A percentile compares a stretch with the other conserved stretches of the same genome.
phyloP scores from a whole-genome alignment of 139 green algal species.

The Mesotaenium endlicherianum region DNA sequence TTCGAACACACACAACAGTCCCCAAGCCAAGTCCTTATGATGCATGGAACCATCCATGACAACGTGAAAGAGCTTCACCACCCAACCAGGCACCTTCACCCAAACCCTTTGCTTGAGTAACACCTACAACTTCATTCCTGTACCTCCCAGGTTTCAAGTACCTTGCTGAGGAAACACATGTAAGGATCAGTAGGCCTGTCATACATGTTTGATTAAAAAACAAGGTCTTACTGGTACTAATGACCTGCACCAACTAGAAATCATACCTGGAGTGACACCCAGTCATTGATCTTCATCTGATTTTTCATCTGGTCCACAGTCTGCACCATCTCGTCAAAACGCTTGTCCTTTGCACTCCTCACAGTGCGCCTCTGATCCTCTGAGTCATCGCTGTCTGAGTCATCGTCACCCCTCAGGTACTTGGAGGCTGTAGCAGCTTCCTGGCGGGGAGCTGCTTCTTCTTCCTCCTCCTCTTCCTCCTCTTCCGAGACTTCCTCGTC shows the following conservation, averaged over 20 bases:
- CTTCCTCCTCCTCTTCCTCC: constrained; percentile 43
- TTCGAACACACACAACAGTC: neutral
- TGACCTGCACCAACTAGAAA: no score
- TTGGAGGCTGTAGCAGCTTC: constrained; percentile 4
- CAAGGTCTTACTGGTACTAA: no score
- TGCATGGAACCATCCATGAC: neutral
- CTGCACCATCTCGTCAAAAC: constrained; percentile 75
- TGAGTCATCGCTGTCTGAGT: constrained; percentile 63
- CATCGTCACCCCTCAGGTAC: constrained; percentile 61
- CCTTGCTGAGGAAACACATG: no score
- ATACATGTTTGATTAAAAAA: no score
- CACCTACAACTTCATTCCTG: no score
- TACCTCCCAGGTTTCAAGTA: no score
- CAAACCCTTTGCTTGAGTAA: no score
- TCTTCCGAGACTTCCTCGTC: constrained; percentile 25
- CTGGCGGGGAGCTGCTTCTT: constrained; percentile 24
- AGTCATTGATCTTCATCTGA: constrained; percentile 99
- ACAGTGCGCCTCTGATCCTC: constrained; percentile 71
- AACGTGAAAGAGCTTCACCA: neutral
- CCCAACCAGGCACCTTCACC: neutral
- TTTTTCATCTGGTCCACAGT: constrained; percentile 80
- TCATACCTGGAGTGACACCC: constrained; percentile 69
- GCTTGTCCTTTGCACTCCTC: constrained; percentile 81
- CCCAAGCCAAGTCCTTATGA: neutral
- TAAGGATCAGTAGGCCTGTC: no score